Evolutionary conservation across 768 basidiomycete genomes (phyloP), one percentile per base, ranked within the genome.

Genomic region (Auricularia heimuer): DNA sequence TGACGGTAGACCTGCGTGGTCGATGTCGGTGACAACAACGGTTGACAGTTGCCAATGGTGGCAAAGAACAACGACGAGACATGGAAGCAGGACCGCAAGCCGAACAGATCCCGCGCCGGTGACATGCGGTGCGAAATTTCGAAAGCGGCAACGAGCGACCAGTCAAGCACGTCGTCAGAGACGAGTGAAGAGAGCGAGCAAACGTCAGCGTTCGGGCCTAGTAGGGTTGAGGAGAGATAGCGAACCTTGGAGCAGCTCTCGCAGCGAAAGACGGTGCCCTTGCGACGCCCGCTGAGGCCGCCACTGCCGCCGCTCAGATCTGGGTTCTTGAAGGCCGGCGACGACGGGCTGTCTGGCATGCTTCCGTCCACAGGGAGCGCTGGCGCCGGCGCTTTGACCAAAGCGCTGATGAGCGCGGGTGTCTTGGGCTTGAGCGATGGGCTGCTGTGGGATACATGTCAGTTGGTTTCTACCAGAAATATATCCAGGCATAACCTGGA

Each of bases 241-340:
- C 78, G 58, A 67, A 90, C 94, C 90, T 98, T 98, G 45, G 88
- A 87, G 75, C 95, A 98, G 70, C 86, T 92, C 78, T 98, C 95
- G 77, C 95, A 98, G 67, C 86, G 88, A 78, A 92, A 94, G 65
- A 89, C 87, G 63, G 88, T 83, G 1, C 92, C 93, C 65, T 90
- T 84, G 76, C 92, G 92, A 29, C 29, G 56, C 6, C 29, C 29
- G 56, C 24, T 24, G 18, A 24, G 24, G 56, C 24, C 29, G 56
- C 24, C 24, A 60, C 56, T 60, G 11, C 54, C 54, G 54, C 54
- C 54, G 56, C 14, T 33, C 56, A 34, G 18, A 29, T 60, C 56
- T 4, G 21, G 24, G 24, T 60, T 34, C 24, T 35, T 24, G 34
- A 24, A 29, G 29, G 24, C 21, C 1, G 47, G 47, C 56, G 56